Percentiles rank a stretch among this genome's conserved stretches.
These are phyloP conservation scores for Symbiodinium natans DNA, from an alignment of 73 alveolate species.

Conservation along the genomic window DNA sequence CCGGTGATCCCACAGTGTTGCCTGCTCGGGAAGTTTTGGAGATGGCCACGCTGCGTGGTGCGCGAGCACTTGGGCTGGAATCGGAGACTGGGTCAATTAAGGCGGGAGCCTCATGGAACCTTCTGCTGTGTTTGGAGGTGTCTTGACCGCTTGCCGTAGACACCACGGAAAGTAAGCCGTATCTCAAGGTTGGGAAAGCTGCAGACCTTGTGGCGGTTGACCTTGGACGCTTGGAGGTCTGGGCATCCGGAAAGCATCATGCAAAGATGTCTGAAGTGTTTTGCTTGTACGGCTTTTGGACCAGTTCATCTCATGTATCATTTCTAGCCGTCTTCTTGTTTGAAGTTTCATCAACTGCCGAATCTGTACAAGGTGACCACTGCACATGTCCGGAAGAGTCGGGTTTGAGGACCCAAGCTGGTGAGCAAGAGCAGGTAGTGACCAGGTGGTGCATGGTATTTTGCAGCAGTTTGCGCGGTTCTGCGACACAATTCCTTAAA, in stretches of 20 bases:
- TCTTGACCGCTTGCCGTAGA: background rate
- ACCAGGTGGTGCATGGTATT: too few relatives aligned
- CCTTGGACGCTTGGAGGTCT: slow-evolving; percentile 45
- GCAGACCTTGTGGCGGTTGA: slow-evolving; percentile 85
- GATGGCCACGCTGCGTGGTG: slow-evolving; percentile 85
- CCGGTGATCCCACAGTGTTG: slow-evolving; percentile 45
- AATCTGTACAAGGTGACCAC: too few relatives aligned
- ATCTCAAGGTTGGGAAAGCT: slow-evolving; percentile 47
- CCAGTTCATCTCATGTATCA: too few relatives aligned
- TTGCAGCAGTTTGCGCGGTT: too few relatives aligned
- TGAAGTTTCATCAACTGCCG: too few relatives aligned
- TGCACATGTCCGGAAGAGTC: too few relatives aligned
- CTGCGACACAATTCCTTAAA: too few relatives aligned
- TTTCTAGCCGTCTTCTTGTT: background rate
- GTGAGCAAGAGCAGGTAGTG: too few relatives aligned
- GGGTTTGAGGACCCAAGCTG: too few relatives aligned
- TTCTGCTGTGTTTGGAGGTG: background rate
- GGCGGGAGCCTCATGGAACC: background rate
- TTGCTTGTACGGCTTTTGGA: too few relatives aligned
- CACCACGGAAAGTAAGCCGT: too few relatives aligned
- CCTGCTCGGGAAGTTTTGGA: slow-evolving; percentile 27
- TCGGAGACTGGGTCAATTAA: slow-evolving; percentile 46
- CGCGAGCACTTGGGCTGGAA: slow-evolving; percentile 71
- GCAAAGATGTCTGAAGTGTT: too few relatives aligned
- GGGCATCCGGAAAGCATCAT: background rate